Evolutionary conservation across 2,329 filamentous ascomycete species (phyloP).

Genomic region (Alternaria sp.): DNA sequence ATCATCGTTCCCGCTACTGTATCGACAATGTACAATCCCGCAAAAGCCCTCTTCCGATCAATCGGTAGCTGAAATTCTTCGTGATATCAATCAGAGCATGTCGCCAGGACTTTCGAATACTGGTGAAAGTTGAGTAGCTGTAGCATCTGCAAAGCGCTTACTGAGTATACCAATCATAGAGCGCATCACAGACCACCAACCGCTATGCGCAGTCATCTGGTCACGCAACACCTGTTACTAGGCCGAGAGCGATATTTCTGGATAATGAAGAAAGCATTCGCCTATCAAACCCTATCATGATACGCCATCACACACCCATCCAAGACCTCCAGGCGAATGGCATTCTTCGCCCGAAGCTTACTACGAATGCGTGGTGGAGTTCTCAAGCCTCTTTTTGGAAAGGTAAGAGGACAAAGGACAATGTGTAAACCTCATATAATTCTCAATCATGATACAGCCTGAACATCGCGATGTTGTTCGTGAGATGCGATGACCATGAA

Average conservation of each 20-base stretch:
- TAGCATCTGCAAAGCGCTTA: neutral
- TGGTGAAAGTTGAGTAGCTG: neutral
- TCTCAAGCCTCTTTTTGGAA: neutral
- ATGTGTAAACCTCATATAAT: neutral
- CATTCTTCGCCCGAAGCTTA: neutral
- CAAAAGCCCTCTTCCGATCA: neutral
- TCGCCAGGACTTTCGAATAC: neutral
- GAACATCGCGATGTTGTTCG: neutral
- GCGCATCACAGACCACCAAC: conserved; percentile 4
- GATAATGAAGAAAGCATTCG: conserved; percentile 11
- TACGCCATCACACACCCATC: conserved; percentile 14
- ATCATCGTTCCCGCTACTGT: neutral
- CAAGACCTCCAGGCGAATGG: neutral
- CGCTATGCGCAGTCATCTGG: conserved; percentile 10
- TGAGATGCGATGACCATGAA: neutral
- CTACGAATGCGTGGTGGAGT: neutral
- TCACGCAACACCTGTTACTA: conserved; percentile 13
- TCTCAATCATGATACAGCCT: neutral
- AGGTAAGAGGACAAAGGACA: neutral
- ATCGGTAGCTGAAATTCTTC: neutral
- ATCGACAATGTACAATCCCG: neutral
- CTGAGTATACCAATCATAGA: neutral
- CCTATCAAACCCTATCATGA: conserved; percentile 17
- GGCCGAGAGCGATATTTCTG: conserved; percentile 6
- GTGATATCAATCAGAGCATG: neutral